Conservation (phyloP, 2,329 filamentous ascomycete species). For the Ophiosphaerella narmari region DNA sequence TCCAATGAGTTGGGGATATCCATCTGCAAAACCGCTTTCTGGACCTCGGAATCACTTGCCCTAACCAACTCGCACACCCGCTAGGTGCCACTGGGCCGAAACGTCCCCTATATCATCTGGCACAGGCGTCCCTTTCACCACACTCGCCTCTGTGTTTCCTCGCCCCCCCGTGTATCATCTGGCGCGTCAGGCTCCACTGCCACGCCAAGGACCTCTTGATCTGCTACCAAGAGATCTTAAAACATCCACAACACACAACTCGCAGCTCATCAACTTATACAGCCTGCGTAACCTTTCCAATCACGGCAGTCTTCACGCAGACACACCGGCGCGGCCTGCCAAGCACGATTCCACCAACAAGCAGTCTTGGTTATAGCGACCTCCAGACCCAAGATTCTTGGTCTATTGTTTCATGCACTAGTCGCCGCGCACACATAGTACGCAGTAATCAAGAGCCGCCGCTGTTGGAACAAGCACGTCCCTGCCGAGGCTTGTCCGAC, state of each 20-base stretch:
- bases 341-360: slow-evolving; percentile 30
- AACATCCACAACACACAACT: slow-evolving; percentile 27
- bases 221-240: slow-evolving; percentile 30
- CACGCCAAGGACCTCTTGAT: slow-evolving; percentile 27
- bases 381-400: slow-evolving; percentile 23
- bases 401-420: slow-evolving; percentile 26
- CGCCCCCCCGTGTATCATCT: slow-evolving; percentile 18
- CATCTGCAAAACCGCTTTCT: neutral
- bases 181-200: slow-evolving; percentile 31
- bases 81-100: slow-evolving; percentile 21
- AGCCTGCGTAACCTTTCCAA: slow-evolving; percentile 18
- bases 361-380: slow-evolving; percentile 13
- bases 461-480: slow-evolving; percentile 27
- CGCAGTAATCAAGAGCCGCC: slow-evolving; percentile 14
- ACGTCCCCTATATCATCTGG: slow-evolving; percentile 11
- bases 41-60: slow-evolving; percentile 23
- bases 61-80: slow-evolving; percentile 10
- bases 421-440: slow-evolving; percentile 22
- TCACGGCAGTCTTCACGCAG: slow-evolving; percentile 21
- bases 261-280: slow-evolving; percentile 23
- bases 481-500: slow-evolving; percentile 19
- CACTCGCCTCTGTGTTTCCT: slow-evolving; percentile 10
- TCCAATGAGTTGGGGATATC: slow-evolving; percentile 14
- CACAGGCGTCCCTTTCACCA: slow-evolving; percentile 6
- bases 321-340: slow-evolving; percentile 23